Base-by-base conservation (phyloP, 768 basidiomycete genomes). In the Lactarius sanguifluus region DNA sequence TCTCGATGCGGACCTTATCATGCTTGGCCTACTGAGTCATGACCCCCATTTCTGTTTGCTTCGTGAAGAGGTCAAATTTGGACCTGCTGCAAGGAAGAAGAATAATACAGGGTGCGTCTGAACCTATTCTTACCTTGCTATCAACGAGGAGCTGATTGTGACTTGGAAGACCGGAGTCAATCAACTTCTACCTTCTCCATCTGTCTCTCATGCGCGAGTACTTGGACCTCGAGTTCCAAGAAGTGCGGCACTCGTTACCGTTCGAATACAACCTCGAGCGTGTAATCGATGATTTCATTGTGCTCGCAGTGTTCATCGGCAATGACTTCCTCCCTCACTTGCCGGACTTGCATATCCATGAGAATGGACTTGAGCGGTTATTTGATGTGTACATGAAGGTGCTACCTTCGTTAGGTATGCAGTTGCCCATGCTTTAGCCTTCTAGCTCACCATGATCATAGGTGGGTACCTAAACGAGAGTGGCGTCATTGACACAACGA, bases 21-120 rank as follows among this genome's bases (percentile, higher is more conserved):
- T 99, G 97, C 83, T 99, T 73, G 96, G 96, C 30, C 80, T 99
- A 52, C 81, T 98, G 73, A 96, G 93, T 75, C 97, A 98, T 77
- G 97, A 99, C 77, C 97, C 97, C 2, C 97, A 99, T 78, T 99
- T 98, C 78, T 98, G 96, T 78, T 81, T 98, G 64, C 80, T 99
- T 71, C 87, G 97, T 63, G 97, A 99, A 78, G 97, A 99, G 77
- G 97, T 99, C 73, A 96, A 96, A 75, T 98, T 99, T 79, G 96
- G 97, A 9, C 90, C 93, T 30, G 78, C 86, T 20, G 76, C 86
- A 64, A 85, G 80, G 77, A 92, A 85, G 81, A 96, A 93, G 78
- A 81, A 82, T 57, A 83, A 75, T 64, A 75, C 81, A 71, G 83
- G 82, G 86, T 86, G 70, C 69, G 76, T 69, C 50, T 62, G 18